These are phyloP conservation scores for Suillus brevipes DNA, from an alignment of 768 basidiomycete genomes.

Conservation along the genomic window DNA sequence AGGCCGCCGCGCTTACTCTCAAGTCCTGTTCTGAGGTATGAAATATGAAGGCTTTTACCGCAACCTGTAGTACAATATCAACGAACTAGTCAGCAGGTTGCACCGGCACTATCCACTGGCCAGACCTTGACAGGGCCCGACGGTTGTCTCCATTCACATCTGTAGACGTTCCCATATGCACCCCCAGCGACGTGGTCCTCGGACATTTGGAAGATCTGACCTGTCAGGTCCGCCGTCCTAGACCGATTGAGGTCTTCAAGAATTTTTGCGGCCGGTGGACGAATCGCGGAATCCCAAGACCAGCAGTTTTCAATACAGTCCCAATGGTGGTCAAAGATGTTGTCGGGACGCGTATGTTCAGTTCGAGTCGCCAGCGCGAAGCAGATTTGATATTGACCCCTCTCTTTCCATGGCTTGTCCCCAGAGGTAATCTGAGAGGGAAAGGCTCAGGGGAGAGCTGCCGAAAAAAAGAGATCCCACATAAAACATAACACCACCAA, in stretches of 20 bases:
- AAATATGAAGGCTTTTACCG: not conserved
- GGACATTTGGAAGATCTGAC: not conserved
- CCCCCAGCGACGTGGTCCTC: not conserved
- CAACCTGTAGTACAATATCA: not conserved
- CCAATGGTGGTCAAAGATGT: not conserved
- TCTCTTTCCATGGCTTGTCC: not conserved
- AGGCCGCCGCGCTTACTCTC: not conserved
- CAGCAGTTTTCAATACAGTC: not conserved
- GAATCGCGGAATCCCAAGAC: not conserved
- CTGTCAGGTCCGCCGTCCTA: not conserved
- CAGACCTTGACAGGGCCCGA: not conserved
- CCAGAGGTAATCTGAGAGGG: not conserved
- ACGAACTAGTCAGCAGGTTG: no score
- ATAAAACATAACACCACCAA: not conserved
- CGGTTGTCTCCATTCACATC: not conserved
- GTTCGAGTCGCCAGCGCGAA: not conserved
- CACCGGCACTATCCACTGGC: not conserved
- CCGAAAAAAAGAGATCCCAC: not conserved
- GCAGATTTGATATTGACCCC: accelerated
- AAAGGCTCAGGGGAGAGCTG: not conserved
- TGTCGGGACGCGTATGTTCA: accelerated
- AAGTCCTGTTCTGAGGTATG: not conserved
- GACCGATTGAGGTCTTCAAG: not conserved
- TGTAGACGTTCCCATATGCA: not conserved
- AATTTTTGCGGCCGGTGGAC: not conserved